phyloP scores from a whole-genome alignment of 2,329 filamentous ascomycete genomes.

The Bisporella sp. region DNA sequence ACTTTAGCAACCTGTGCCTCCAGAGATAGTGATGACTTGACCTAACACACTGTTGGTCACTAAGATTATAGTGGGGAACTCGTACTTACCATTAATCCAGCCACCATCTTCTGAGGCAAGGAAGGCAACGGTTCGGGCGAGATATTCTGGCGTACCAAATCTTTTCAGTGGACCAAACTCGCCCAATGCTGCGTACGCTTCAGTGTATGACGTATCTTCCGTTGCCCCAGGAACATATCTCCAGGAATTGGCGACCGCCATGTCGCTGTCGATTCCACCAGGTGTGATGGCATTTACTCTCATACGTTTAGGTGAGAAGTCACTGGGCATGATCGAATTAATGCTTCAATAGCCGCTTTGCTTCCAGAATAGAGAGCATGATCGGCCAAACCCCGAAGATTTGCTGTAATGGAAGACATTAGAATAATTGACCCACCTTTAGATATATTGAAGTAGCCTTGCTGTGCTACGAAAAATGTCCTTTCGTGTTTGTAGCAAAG shows the following conservation, averaged over 20 bases:
- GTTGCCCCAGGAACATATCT: constrained; percentile 52
- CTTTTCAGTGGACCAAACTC: constrained; percentile 51
- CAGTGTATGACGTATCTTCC: constrained; percentile 43
- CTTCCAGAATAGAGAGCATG: constrained; percentile 67
- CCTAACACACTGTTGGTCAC: no score
- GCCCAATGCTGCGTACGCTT: constrained; percentile 46
- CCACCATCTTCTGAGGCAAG: constrained; percentile 51
- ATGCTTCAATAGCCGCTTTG: constrained; percentile 70
- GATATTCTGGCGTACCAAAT: constrained; percentile 50
- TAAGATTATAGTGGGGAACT: no score
- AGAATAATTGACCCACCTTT: not conserved
- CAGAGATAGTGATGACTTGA: no score
- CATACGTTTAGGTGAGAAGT: constrained; percentile 54
- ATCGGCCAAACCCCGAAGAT: constrained; percentile 21
- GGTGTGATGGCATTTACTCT: constrained; percentile 62
- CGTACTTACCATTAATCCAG: constrained; percentile 50
- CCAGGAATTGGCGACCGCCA: constrained; percentile 56
- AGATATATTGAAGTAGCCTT: not conserved
- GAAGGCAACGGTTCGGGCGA: constrained; percentile 33
- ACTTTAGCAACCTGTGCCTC: no score
- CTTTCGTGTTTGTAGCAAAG: not conserved
- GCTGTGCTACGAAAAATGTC: not conserved
- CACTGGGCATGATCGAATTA: constrained; percentile 58
- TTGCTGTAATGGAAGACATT: not conserved
- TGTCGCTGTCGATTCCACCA: constrained; percentile 57